Percentiles rank a stretch among this genome's conserved stretches.
These are phyloP conservation scores for Mycena latifolia DNA, from an alignment of 768 basidiomycete species.

Conservation along the genomic window DNA sequence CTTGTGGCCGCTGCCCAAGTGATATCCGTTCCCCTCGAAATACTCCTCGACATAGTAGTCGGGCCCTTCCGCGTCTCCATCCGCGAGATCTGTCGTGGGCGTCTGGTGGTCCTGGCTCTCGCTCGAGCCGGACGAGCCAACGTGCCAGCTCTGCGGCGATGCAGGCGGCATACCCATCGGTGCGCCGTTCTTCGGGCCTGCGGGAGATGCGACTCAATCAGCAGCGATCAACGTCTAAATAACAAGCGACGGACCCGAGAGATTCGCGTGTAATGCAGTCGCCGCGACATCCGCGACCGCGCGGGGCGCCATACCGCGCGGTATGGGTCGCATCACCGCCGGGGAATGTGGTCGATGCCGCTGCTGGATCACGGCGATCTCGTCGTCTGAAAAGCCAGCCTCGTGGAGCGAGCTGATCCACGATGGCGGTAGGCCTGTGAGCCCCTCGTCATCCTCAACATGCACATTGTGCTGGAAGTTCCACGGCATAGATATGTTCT, in stretches of 20 bases:
- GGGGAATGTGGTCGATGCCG: conserved; percentile 40
- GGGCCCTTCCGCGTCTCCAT: conserved; percentile 17
- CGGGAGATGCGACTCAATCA: too few relatives aligned
- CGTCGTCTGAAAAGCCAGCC: conserved; percentile 76
- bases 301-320: conserved; percentile 53
- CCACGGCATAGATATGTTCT: conserved; percentile 77
- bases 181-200: not conserved
- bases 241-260: not conserved
- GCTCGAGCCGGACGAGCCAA: conserved; percentile 56
- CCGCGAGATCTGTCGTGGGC: conserved; percentile 49
- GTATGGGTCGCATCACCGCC: conserved; percentile 21
- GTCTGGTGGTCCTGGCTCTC: conserved; percentile 53
- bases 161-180: conserved; percentile 41
- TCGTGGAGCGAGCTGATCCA: conserved; percentile 74
- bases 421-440: conserved; percentile 77
- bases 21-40: conserved; percentile 30
- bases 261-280: not conserved
- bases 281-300: conserved; percentile 64
- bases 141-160: conserved; percentile 64
- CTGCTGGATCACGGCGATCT: conserved; percentile 70
- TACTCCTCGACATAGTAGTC: conserved; percentile 35
- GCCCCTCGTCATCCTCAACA: conserved; percentile 82
- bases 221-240: too few relatives aligned
- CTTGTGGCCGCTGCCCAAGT: not conserved
- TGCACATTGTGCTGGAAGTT: conserved; percentile 89